phyloP scores from a whole-genome alignment of 1,284 basidiomycete genomes.

The Marasmius tenuissimus region DNA sequence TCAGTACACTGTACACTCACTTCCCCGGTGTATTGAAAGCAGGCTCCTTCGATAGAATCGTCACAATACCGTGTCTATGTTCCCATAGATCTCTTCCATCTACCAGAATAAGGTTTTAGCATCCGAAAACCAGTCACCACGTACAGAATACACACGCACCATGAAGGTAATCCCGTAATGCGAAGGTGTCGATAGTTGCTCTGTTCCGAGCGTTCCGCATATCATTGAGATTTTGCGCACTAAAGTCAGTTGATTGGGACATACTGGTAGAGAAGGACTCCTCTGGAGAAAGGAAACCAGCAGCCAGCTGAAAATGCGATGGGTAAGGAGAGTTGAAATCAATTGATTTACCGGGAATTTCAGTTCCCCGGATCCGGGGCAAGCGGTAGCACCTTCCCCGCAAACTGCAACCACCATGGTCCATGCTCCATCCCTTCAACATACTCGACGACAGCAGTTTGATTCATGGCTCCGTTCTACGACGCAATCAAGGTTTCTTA shows the following conservation, averaged over 20 bases:
- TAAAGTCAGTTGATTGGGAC: constrained; percentile 13
- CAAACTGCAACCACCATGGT: neutral
- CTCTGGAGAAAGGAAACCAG: neutral
- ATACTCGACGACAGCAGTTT: neutral
- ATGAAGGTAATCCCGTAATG: constrained; percentile 47
- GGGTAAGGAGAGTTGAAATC: neutral
- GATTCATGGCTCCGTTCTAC: constrained; percentile 36
- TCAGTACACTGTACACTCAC: constrained; percentile 28
- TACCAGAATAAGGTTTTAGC: constrained; percentile 22
- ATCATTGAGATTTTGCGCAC: constrained; percentile 49
- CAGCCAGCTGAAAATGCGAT: neutral
- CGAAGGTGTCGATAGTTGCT: constrained; percentile 40
- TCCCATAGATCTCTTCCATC: constrained; percentile 51
- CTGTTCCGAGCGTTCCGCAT: constrained; percentile 44
- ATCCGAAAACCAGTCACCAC: neutral
- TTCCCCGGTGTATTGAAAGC: constrained; percentile 64
- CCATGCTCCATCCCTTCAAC: neutral
- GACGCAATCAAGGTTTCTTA: constrained; percentile 29
- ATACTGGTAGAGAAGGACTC: neutral
- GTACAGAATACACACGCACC: constrained; percentile 32
- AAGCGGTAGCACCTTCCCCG: too few relatives aligned
- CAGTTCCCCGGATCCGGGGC: too few relatives aligned
- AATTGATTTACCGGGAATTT: neutral
- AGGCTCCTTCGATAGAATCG: constrained; percentile 54
- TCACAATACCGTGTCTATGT: constrained; percentile 45